A percentile compares a stretch with the other conserved stretches of the same genome.
These are phyloP conservation scores for Rhodofomes roseus DNA, from an alignment of 1,284 basidiomycete species.

Conservation along the genomic window DNA sequence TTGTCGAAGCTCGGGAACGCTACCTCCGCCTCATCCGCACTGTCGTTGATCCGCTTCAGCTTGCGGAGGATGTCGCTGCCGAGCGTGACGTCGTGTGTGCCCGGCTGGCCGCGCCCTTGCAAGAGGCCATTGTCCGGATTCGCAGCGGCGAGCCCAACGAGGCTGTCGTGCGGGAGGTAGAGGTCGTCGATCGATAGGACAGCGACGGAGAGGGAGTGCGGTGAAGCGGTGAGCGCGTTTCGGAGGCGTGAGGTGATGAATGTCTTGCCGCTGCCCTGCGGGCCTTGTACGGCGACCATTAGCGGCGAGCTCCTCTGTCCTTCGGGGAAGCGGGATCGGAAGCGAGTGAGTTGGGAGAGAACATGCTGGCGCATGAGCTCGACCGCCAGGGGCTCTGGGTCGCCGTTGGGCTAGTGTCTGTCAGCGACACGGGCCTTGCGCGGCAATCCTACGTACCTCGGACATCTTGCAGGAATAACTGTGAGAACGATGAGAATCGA, in stretches of 20 bases:
- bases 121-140: conserved; percentile 65
- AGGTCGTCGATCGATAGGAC: conserved; percentile 85
- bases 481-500: not conserved
- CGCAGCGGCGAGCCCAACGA: conserved; percentile 49
- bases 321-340: conserved; percentile 21
- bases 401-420: not conserved
- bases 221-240: conserved; percentile 42
- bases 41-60: conserved; percentile 45
- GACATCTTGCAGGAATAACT: not conserved
- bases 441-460: not conserved
- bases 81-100: conserved; percentile 79
- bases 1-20: conserved; percentile 87
- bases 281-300: conserved; percentile 82
- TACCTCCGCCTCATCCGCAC: conserved; percentile 29
- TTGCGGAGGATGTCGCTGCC: conserved; percentile 49
- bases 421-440: not conserved
- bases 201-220: conserved; percentile 53
- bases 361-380: conserved; percentile 44
- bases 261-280: conserved; percentile 85
- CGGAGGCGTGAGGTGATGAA: conserved; percentile 59
- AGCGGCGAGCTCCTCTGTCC: conserved; percentile 39
- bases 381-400: conserved; percentile 24
- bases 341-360: conserved; percentile 30
- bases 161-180: conserved; percentile 67
- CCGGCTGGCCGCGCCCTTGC: conserved; percentile 80